Conservation (phyloP, 1,139 yeast genomes). For the Pichia sp. region DNA sequence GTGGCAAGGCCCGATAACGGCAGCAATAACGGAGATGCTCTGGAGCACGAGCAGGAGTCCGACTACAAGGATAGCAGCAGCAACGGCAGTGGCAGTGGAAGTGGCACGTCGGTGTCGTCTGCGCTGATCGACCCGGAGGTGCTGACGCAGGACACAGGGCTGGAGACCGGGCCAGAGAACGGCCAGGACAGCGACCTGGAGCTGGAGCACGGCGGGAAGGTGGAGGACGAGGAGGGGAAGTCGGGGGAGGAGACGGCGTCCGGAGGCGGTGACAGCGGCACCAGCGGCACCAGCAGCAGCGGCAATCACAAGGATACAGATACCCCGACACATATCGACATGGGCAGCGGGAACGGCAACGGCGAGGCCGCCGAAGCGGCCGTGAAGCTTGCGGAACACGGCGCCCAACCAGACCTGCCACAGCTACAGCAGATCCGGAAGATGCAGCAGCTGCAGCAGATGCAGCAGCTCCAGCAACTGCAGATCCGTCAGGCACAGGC, state of each 20-base stretch:
- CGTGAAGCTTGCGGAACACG: not conserved
- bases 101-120: not conserved
- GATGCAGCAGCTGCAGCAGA: slow-evolving; percentile 3
- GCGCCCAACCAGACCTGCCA: not conserved
- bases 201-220: not conserved
- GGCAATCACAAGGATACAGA: not conserved
- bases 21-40: not conserved
- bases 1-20: not conserved
- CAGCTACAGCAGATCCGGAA: slow-evolving; percentile 4
- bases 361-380: no score
- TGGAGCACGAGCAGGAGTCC: not conserved
- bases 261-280: not conserved
- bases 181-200: no score
- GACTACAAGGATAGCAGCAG: not conserved
- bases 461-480: slow-evolving; percentile 5
- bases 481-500: slow-evolving; percentile 4
- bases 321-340: no score
- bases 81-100: not conserved
- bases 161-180: no score
- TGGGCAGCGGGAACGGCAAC: not conserved
- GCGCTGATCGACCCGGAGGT: not conserved
- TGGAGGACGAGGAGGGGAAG: not conserved
- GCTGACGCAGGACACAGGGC: not conserved
- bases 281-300: not conserved
- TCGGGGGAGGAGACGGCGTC: not conserved